phyloP scores from a whole-genome alignment of 2,329 filamentous ascomycete genomes.

The Akanthomyces uredinophilus region DNA sequence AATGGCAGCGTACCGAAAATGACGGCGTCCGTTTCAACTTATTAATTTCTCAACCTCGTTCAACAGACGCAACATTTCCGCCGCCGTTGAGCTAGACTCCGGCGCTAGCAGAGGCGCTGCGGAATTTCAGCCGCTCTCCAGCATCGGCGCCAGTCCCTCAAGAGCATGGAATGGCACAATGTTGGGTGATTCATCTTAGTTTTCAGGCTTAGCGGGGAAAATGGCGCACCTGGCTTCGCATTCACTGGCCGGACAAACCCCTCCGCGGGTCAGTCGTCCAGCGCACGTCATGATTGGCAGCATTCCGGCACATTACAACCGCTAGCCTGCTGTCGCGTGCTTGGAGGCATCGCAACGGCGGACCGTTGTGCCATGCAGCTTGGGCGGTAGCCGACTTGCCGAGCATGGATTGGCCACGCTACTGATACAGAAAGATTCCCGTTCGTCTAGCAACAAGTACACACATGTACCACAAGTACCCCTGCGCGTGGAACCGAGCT shows the following conservation, averaged over 20 bases:
- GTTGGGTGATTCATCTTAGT: too few species aligned
- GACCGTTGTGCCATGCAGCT: background rate
- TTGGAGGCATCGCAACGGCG: background rate
- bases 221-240: background rate
- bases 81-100: background rate
- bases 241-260: background rate
- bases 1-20: too few species aligned
- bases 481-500: too few species aligned
- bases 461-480: background rate
- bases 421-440: too few species aligned
- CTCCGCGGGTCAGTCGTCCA: background rate
- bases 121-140: background rate
- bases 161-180: too few species aligned
- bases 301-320: background rate
- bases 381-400: background rate
- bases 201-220: background rate
- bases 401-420: too few species aligned
- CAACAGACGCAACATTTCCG: background rate
- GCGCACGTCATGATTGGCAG: background rate
- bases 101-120: background rate
- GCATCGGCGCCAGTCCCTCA: background rate
- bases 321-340: background rate
- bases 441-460: background rate
- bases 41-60: background rate
- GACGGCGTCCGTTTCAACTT: too few species aligned